These are phyloP conservation scores for Gossypium raimondii DNA, from an alignment of 345 rosid species.

Conservation along the genomic window DNA sequence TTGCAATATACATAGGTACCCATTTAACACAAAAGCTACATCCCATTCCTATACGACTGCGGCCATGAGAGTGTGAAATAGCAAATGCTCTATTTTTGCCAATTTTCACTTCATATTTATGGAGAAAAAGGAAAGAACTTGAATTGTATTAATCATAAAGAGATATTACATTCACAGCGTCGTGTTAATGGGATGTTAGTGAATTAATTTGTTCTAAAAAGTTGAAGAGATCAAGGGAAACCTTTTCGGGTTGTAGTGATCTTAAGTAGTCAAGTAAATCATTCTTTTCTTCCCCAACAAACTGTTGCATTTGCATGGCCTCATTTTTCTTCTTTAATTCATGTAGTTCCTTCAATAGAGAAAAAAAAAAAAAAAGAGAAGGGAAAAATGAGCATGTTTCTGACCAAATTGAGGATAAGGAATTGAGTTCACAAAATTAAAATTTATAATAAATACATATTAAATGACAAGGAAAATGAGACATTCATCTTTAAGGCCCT, in stretches of 20 bases:
- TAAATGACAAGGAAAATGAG: no score
- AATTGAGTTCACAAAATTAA: neutral
- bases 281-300: conserved; percentile 98
- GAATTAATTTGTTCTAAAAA: neutral
- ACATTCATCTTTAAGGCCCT: no score
- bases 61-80: neutral
- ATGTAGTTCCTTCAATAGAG: conserved; percentile 63
- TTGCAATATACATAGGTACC: neutral
- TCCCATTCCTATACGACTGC: neutral
- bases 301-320: conserved; percentile 98
- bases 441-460: no score
- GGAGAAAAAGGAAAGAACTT: neutral
- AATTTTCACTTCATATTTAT: neutral
- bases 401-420: neutral
- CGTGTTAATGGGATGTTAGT: neutral
- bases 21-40: neutral
- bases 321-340: conserved; percentile 78
- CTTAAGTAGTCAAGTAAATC: conserved; percentile 92
- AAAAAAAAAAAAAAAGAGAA: neutral
- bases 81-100: neutral
- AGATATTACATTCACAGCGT: neutral
- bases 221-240: conserved; percentile 21
- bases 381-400: conserved; percentile 15
- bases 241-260: conserved; percentile 95
- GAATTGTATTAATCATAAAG: neutral